A percentile compares a stretch with the other conserved stretches of the same genome.
Conservation (phyloP, 108 stramenopile genomes). For the Fistulifera solaris region DNA sequence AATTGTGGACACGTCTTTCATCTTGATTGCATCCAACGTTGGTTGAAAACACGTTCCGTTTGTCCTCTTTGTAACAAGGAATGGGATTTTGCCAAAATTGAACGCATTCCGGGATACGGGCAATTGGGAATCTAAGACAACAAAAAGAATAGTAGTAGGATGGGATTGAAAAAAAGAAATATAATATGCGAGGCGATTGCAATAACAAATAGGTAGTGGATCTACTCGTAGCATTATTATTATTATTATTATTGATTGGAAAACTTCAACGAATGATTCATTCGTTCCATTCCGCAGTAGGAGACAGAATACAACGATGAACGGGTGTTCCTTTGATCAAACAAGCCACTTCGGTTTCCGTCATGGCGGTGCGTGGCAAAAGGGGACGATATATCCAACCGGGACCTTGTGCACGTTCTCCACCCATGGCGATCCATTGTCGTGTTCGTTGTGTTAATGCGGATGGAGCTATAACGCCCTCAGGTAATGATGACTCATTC, state of each 20-base stretch:
- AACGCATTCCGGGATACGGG: slow-evolving; percentile 90
- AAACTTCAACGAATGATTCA: no score
- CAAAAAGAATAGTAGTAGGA: no score
- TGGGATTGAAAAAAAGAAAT: not conserved
- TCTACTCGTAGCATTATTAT: no score
- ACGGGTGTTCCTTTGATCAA: slow-evolving; percentile 37
- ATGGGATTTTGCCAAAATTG: slow-evolving; percentile 99
- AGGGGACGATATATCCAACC: slow-evolving; percentile 42
- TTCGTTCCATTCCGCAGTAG: no score
- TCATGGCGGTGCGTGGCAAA: slow-evolving; percentile 40
- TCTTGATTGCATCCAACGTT: slow-evolving; percentile 98
- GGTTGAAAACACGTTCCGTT: slow-evolving; percentile 94
- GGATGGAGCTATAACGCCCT: not conserved
- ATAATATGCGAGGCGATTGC: no score
- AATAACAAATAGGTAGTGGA: no score
- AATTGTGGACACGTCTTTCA: slow-evolving; percentile 99
- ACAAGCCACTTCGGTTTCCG: slow-evolving; percentile 60
- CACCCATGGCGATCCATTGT: slow-evolving; percentile 44
- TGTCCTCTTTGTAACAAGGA: slow-evolving; percentile 99
- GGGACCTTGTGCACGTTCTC: slow-evolving; percentile 47
- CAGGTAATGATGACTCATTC: not conserved
- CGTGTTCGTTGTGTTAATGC: slow-evolving; percentile 37
- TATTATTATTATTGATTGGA: no score
- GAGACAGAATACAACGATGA: slow-evolving; percentile 34
- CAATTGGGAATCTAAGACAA: slow-evolving; percentile 40